These are phyloP conservation scores for Eucalyptus victrix DNA, from an alignment of 345 rosid species.

Conservation along the genomic window DNA sequence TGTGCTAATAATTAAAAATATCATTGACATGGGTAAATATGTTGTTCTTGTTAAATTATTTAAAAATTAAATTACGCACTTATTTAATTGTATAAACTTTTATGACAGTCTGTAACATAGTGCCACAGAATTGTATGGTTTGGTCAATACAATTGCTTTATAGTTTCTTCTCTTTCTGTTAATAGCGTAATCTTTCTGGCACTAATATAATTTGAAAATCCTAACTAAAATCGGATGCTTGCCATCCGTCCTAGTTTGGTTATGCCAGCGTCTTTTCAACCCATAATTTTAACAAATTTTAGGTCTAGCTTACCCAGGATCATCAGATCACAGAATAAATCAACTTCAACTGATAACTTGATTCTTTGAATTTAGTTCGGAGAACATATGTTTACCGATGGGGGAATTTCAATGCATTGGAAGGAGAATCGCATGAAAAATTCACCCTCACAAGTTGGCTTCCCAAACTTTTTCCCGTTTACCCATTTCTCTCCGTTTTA, in stretches of 20 bases:
- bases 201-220: not conserved
- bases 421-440: not conserved
- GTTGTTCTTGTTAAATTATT: not conserved
- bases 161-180: not conserved
- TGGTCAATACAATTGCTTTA: not conserved
- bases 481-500: not conserved
- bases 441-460: not conserved
- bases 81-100: not conserved
- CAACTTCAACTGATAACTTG: not conserved
- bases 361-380: not conserved
- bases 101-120: not conserved
- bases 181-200: not conserved
- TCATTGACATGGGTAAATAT: not conserved
- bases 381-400: not conserved
- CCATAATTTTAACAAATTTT: not conserved
- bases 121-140: not conserved
- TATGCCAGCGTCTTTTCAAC: not conserved
- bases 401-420: not conserved
- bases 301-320: not conserved
- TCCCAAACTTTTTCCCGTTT: not conserved
- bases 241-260: not conserved
- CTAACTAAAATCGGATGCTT: not conserved
- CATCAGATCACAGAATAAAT: not conserved
- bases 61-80: not conserved
- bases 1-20: not conserved